Evolutionary conservation across 2,329 filamentous ascomycete genomes (phyloP).

Genomic region (Kalaharituber pfeilii): DNA sequence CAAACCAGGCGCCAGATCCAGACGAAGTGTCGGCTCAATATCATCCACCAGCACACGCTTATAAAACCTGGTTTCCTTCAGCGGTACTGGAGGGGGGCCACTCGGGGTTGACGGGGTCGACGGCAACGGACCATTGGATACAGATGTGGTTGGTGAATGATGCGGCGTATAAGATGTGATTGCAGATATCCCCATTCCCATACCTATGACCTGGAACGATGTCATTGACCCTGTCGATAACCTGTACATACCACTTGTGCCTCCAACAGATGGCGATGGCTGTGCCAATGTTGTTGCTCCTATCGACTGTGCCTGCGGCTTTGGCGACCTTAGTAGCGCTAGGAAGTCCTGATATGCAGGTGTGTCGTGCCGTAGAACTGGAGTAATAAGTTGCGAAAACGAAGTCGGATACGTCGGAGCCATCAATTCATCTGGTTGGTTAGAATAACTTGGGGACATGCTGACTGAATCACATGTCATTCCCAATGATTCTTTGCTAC

Average conservation of each 20-base stretch:
- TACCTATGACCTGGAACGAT: conserved; percentile 29
- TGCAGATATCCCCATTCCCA: conserved; percentile 10
- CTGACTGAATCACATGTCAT: conserved; percentile 44
- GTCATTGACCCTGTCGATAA: conserved; percentile 47
- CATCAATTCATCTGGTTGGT: conserved; percentile 34
- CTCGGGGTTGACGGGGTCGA: conserved; percentile 24
- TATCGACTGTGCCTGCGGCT: conserved; percentile 22
- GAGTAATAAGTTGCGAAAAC: conserved; percentile 67
- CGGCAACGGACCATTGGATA: conserved; percentile 27
- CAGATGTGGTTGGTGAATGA: conserved; percentile 13
- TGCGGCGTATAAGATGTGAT: conserved; percentile 5
- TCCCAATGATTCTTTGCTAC: conserved; percentile 36
- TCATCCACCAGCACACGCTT: conserved; percentile 79
- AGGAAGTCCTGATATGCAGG: conserved; percentile 71
- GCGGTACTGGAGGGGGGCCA: conserved; percentile 35
- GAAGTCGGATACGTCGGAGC: conserved; percentile 46
- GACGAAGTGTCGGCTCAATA: conserved; percentile 78
- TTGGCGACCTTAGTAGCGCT: conserved; percentile 52
- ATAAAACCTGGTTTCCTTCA: conserved; percentile 89
- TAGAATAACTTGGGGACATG: conserved; percentile 33
- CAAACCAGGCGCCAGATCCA: conserved; percentile 76
- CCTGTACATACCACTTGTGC: conserved; percentile 52
- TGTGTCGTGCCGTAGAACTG: conserved; percentile 67
- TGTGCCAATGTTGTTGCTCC: not conserved
- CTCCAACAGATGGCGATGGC: not conserved